phyloP scores from a whole-genome alignment of 805 yeast genomes.

The Kodamaea leandrae region DNA sequence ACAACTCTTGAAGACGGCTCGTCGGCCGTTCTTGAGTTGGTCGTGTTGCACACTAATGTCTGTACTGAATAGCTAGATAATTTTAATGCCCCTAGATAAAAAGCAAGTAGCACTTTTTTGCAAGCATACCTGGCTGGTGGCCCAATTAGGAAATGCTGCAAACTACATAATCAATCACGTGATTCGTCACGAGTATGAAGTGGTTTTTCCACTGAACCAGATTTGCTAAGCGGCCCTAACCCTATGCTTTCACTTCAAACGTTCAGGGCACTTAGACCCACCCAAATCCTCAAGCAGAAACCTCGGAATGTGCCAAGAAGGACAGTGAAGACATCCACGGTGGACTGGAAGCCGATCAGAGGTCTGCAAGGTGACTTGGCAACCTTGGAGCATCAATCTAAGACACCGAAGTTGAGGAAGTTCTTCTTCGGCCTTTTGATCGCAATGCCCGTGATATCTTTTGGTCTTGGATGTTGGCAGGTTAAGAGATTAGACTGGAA shows the following conservation, averaged over 20 bases:
- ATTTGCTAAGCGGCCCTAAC: not conserved
- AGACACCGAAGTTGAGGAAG: constrained; percentile 35
- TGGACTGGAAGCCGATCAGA: constrained; percentile 82
- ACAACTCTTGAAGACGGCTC: constrained; percentile 10
- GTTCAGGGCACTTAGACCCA: not conserved
- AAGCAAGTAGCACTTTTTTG: not conserved
- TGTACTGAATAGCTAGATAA: constrained; percentile 3
- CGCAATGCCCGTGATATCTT: constrained; percentile 84
- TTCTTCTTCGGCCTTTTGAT: constrained; percentile 46
- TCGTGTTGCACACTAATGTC: constrained; percentile 11
- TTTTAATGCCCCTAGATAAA: too few relatives aligned
- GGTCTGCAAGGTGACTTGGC: constrained; percentile 39
- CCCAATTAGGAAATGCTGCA: constrained; percentile 1
- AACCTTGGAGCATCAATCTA: constrained; percentile 38
- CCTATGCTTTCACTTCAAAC: not conserved
- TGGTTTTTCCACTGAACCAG: not conserved
- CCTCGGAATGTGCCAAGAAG: constrained; percentile 11
- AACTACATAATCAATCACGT: not conserved
- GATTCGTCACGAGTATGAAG: not conserved
- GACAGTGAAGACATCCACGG: constrained; percentile 57
- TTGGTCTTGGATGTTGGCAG: constrained; percentile 93
- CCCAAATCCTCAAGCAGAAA: constrained; percentile 1
- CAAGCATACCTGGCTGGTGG: not conserved
- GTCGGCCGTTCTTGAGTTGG: constrained; percentile 10
- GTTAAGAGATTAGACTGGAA: constrained; percentile 85